Evolutionary conservation across 768 basidiomycete genomes (phyloP).

Genomic region (Pleurotus djamor): DNA sequence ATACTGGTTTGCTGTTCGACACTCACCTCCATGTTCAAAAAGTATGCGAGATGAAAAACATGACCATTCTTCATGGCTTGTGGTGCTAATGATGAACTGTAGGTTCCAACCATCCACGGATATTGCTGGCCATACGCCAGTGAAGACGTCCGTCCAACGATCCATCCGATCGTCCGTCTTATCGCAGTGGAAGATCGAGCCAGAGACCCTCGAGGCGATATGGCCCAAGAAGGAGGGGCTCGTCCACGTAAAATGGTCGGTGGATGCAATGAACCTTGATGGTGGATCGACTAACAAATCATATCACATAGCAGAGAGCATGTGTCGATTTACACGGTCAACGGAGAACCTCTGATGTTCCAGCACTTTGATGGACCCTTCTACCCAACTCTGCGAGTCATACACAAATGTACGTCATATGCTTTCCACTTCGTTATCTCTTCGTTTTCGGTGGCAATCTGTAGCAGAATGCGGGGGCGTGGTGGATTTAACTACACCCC

Average conservation of each 20-base stretch:
- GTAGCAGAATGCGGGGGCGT: too few relatives aligned
- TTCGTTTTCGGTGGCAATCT: constrained; percentile 1
- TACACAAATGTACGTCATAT: constrained; percentile 82
- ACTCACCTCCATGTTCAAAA: constrained; percentile 3
- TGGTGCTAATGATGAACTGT: constrained; percentile 9
- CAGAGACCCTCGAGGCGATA: constrained; percentile 82
- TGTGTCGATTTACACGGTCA: constrained; percentile 88
- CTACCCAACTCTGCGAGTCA: constrained; percentile 81
- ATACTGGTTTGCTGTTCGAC: neutral
- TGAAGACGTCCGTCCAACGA: constrained; percentile 93
- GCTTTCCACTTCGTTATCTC: neutral
- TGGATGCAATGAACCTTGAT: constrained; percentile 13
- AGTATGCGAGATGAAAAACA: neutral
- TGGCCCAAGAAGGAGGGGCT: constrained; percentile 99
- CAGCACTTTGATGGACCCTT: constrained; percentile 96
- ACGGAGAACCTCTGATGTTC: constrained; percentile 88
- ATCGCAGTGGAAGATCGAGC: constrained; percentile 79
- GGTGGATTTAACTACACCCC: neutral
- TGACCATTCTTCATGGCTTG: neutral
- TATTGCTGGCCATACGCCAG: constrained; percentile 84
- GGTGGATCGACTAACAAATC: neutral
- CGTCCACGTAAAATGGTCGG: constrained; percentile 92
- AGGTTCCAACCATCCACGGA: constrained; percentile 79
- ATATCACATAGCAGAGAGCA: constrained; percentile 77
- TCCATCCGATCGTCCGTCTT: constrained; percentile 79